Evolutionary conservation across 495 filamentous ascomycete species (phyloP).

Genomic region (Hyphodiscus hymeniophilus): DNA sequence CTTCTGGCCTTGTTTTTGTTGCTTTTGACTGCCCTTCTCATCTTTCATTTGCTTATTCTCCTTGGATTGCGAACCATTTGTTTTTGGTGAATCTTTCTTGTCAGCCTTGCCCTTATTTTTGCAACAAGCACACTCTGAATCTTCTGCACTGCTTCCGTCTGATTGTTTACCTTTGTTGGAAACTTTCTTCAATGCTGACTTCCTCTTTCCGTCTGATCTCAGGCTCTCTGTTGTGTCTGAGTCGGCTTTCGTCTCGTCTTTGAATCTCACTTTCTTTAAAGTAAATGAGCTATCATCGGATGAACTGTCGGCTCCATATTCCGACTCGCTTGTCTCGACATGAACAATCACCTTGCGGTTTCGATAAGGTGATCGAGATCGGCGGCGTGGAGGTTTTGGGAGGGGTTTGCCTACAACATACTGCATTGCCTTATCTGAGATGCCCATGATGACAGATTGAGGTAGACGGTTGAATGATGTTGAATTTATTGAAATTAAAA

Average conservation of each 20-base stretch:
- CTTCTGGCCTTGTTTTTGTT: not conserved
- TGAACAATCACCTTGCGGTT: constrained; percentile 1
- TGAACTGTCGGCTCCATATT: not conserved
- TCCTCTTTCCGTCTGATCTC: not conserved
- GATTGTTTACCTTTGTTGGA: not conserved
- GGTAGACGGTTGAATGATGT: too few species aligned
- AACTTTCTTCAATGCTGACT: not conserved
- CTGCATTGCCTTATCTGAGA: not conserved
- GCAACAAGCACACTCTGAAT: not conserved
- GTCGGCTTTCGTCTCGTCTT: not conserved
- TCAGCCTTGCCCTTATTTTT: not conserved
- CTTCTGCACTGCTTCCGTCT: not conserved
- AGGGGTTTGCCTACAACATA: constrained; percentile 4
- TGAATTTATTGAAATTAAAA: too few species aligned
- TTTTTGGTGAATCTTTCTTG: too few species aligned
- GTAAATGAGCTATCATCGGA: not conserved
- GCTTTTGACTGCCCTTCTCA: not conserved
- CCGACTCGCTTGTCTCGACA: constrained; percentile 8
- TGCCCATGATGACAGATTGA: not conserved
- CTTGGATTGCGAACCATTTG: too few species aligned
- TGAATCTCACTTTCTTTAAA: not conserved
- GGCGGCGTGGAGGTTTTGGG: not conserved
- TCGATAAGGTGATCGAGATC: constrained; percentile 5
- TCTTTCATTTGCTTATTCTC: too few species aligned
- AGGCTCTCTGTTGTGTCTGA: not conserved